Percentiles rank a stretch among this genome's conserved stretches.
Conservation (phyloP, 208 protist genomes). For the Crithidia mellificae region DNA sequence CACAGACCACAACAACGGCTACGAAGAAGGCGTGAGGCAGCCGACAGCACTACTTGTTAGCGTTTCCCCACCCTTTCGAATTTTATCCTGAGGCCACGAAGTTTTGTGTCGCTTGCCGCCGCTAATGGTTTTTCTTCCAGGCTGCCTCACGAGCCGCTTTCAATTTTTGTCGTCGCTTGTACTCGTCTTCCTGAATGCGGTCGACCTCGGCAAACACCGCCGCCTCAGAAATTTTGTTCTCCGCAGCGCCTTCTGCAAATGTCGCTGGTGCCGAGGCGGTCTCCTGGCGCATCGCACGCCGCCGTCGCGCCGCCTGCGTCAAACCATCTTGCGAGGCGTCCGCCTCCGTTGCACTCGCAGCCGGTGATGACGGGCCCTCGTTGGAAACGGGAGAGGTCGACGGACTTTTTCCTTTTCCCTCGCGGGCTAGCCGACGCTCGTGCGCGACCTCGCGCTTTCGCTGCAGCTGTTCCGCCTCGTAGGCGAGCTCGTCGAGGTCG, state of each 20-base stretch:
- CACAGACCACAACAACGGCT: too few species aligned
- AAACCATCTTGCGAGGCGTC: background rate
- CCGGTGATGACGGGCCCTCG: background rate
- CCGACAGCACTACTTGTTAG: too few species aligned
- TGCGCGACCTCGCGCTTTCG: slow-evolving; percentile 52
- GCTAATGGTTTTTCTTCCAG: slow-evolving; percentile 12
- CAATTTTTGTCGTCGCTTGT: slow-evolving; percentile 6
- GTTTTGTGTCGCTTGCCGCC: background rate
- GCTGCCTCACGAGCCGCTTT: slow-evolving; percentile 24
- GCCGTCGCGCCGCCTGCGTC: slow-evolving; percentile 15
- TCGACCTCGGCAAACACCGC: slow-evolving; percentile 7
- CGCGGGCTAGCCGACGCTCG: slow-evolving; percentile 26
- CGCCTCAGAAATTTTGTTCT: background rate
- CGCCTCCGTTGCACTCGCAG: too few species aligned
- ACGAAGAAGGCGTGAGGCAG: too few species aligned
- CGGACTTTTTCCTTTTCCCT: too few species aligned
- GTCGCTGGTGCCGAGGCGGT: background rate
- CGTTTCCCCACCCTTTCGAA: too few species aligned
- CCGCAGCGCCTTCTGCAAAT: background rate
- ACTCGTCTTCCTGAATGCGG: slow-evolving; percentile 14
- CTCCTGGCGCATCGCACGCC: slow-evolving; percentile 11
- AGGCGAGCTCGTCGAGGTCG: slow-evolving; percentile 72
- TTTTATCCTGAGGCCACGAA: too few species aligned
- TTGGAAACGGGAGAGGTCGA: too few species aligned
- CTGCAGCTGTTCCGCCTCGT: slow-evolving; percentile 69